Evolutionary conservation across 352 stramenopile genomes (phyloP).

Genomic region (Elongisporangium senticosum): DNA sequence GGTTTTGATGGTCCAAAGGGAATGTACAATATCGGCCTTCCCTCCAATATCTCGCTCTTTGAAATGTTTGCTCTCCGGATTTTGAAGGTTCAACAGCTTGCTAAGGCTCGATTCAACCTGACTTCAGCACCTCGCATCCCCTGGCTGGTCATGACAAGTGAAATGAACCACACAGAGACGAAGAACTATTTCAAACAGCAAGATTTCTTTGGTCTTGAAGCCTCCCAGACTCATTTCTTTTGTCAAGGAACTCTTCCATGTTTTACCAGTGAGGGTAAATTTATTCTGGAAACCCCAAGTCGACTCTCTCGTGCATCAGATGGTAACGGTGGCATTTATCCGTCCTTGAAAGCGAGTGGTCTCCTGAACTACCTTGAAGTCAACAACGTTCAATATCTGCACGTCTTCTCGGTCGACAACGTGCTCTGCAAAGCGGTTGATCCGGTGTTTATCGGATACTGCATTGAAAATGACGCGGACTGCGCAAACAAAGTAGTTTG

Average conservation of each 20-base stretch:
- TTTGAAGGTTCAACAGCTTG: slow-evolving; percentile 55
- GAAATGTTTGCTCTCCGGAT: slow-evolving; percentile 89
- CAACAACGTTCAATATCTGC: slow-evolving; percentile 90
- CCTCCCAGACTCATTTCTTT: slow-evolving; percentile 94
- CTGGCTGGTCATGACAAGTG: slow-evolving; percentile 95
- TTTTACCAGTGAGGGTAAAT: slow-evolving; percentile 92
- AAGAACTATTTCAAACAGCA: slow-evolving; percentile 87
- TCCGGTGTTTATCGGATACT: slow-evolving; percentile 96
- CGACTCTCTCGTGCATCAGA: slow-evolving; percentile 91
- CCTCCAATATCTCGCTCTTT: slow-evolving; percentile 91
- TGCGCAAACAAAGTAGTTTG: slow-evolving; percentile 97
- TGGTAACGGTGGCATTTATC: slow-evolving; percentile 97
- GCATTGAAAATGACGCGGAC: slow-evolving; percentile 89
- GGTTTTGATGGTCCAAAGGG: slow-evolving; percentile 94
- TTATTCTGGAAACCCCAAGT: slow-evolving; percentile 90
- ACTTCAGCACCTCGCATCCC: slow-evolving; percentile 45
- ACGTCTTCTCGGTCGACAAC: slow-evolving; percentile 98
- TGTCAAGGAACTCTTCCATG: slow-evolving; percentile 94
- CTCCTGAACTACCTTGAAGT: slow-evolving; percentile 81
- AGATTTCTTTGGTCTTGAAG: slow-evolving; percentile 88
- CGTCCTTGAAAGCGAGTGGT: slow-evolving; percentile 86
- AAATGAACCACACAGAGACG: slow-evolving; percentile 94
- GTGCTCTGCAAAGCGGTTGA: slow-evolving; percentile 93
- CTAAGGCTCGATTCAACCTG: slow-evolving; percentile 15
- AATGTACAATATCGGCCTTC: slow-evolving; percentile 90